Evolutionary conservation across 805 yeast genomes (phyloP).

Genomic region (Clavispora asparagi): DNA sequence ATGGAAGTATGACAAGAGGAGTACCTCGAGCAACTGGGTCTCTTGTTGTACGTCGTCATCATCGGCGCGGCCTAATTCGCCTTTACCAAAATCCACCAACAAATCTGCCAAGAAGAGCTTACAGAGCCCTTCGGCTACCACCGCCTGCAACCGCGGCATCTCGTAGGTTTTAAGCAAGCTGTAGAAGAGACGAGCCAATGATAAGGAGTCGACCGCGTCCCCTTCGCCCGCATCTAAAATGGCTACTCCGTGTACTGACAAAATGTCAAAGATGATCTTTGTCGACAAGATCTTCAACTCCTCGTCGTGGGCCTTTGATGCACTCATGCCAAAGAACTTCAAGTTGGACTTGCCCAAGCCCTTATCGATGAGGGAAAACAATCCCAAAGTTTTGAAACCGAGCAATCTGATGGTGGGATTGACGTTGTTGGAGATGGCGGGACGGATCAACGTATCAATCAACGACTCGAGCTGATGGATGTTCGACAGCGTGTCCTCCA

Average conservation of each 20-base stretch:
- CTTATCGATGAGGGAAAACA: constrained; percentile 69
- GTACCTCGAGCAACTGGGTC: constrained; percentile 53
- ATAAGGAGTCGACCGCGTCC: constrained; percentile 58
- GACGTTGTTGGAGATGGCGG: constrained; percentile 53
- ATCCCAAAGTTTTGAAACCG: constrained; percentile 73
- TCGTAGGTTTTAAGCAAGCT: constrained; percentile 54
- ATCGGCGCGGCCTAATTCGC: constrained; percentile 9
- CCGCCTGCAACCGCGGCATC: constrained; percentile 64
- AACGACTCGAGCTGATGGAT: constrained; percentile 65
- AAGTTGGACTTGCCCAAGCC: constrained; percentile 58
- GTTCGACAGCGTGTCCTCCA: constrained; percentile 57
- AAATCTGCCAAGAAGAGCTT: constrained; percentile 77
- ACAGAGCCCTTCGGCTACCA: constrained; percentile 81
- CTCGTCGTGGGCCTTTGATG: constrained; percentile 56
- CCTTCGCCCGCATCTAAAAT: constrained; percentile 50
- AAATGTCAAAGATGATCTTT: constrained; percentile 69
- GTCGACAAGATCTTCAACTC: constrained; percentile 57
- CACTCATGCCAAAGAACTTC: constrained; percentile 63
- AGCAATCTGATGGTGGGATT: constrained; percentile 50
- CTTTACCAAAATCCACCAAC: constrained; percentile 43
- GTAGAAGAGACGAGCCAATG: constrained; percentile 65
- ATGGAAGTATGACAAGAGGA: constrained; percentile 70
- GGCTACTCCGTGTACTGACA: constrained; percentile 69
- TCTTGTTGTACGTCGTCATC: constrained; percentile 24
- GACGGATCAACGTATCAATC: constrained; percentile 70